phyloP scores from a whole-genome alignment of 441 rosid genomes.

The Viola pubescens region DNA sequence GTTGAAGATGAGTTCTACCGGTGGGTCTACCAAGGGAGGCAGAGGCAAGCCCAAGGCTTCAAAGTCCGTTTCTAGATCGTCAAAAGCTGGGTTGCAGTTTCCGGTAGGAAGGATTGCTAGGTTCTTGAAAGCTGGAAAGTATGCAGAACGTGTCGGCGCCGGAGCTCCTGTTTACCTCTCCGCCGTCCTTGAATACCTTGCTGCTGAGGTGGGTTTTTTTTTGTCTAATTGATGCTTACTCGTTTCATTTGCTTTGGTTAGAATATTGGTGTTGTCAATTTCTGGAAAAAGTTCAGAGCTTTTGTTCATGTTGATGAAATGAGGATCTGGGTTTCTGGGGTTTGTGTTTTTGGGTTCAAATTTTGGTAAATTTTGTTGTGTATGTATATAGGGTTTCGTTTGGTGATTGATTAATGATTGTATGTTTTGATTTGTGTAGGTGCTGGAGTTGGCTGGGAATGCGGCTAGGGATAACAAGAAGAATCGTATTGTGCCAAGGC shows the following conservation, averaged over 20 bases:
- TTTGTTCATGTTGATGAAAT: no score
- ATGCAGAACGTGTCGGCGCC: constrained; percentile 78
- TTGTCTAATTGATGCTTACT: background rate
- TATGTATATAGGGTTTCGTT: background rate
- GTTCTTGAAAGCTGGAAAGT: constrained; percentile 65
- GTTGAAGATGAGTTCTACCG: constrained; percentile 29
- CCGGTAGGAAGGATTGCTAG: constrained; percentile 82
- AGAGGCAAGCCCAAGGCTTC: constrained; percentile 60
- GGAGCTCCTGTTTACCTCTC: constrained; percentile 84
- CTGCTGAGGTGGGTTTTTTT: constrained; percentile 48
- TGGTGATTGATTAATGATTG: background rate
- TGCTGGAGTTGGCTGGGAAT: constrained; percentile 69
- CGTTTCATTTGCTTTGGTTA: background rate
- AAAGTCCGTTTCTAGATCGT: constrained; percentile 63
- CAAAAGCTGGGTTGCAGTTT: constrained; percentile 74
- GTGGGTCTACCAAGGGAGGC: constrained; percentile 46
- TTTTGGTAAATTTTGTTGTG: no score
- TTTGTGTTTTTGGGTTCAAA: background rate
- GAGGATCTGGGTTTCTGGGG: background rate
- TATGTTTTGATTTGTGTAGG: constrained; percentile 22
- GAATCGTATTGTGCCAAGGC: constrained; percentile 67
- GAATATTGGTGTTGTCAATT: background rate
- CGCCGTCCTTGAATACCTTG: constrained; percentile 77
- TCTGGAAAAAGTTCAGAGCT: background rate
- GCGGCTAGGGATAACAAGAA: constrained; percentile 81